These are phyloP conservation scores for Martensiomyces pterosporus DNA, from an alignment of 192 early-diverging fungal species.

Conservation along the genomic window DNA sequence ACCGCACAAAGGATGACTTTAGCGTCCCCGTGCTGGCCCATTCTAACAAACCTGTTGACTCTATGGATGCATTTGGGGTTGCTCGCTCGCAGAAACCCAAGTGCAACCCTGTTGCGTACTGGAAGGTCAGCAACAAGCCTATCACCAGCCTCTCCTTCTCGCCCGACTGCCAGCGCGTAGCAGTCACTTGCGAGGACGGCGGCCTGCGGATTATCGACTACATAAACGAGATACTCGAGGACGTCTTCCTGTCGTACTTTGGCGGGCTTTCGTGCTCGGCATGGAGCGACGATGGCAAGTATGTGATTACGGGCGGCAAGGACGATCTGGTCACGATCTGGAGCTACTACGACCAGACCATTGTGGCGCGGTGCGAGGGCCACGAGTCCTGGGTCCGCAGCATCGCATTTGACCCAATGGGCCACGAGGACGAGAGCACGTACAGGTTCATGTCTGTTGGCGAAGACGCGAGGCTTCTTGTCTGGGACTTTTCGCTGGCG, in stretches of 20 bases:
- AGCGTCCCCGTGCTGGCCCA: conserved; percentile 13
- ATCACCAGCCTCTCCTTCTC: conserved; percentile 81
- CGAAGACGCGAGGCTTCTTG: conserved; percentile 78
- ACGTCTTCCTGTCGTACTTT: conserved; percentile 80
- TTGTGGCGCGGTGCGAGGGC: conserved; percentile 86
- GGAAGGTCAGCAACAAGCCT: conserved; percentile 66
- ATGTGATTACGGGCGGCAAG: conserved; percentile 81
- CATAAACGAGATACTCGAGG: conserved; percentile 60
- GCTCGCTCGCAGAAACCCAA: conserved; percentile 62
- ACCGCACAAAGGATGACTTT: conserved; percentile 85
- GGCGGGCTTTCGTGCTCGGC: conserved; percentile 80
- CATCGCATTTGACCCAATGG: conserved; percentile 79
- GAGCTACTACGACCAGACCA: conserved; percentile 69
- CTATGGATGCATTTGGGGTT: conserved; percentile 20
- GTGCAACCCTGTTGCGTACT: conserved; percentile 77
- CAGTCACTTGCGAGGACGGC: conserved; percentile 76
- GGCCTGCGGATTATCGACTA: conserved; percentile 74
- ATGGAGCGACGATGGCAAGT: conserved; percentile 90
- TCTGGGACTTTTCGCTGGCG: conserved; percentile 91
- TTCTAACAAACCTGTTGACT: not conserved
- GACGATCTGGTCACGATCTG: conserved; percentile 91
- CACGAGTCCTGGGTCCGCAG: conserved; percentile 86
- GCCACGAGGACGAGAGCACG: conserved; percentile 65
- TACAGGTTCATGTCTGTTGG: conserved; percentile 88
- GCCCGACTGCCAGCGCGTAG: conserved; percentile 77